These are phyloP conservation scores for Stenocarpella maydis DNA, from an alignment of 2,329 filamentous ascomycete genomes.

Conservation along the genomic window DNA sequence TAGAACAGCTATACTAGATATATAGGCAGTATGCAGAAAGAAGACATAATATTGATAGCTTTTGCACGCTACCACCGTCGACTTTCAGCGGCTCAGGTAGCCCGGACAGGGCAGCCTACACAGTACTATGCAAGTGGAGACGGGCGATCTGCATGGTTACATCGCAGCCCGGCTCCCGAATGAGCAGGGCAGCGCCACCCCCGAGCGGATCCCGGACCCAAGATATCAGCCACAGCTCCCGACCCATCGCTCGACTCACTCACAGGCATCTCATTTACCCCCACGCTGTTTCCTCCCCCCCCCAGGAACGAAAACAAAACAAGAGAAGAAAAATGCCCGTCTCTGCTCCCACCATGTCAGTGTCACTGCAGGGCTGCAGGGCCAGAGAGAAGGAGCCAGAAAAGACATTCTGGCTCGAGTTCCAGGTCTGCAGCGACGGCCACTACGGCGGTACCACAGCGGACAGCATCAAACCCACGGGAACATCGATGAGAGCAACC, in stretches of 20 bases:
- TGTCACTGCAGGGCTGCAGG: conserved; percentile 21
- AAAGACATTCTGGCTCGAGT: conserved; percentile 53
- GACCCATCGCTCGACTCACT: background rate
- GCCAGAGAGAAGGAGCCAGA: conserved; percentile 19
- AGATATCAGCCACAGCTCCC: conserved; percentile 22
- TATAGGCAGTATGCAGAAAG: background rate
- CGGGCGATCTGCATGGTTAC: conserved; percentile 2
- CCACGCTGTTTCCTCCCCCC: background rate
- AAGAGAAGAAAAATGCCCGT: too few relatives aligned
- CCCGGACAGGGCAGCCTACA: background rate
- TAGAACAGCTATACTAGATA: too few relatives aligned
- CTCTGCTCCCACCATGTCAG: background rate
- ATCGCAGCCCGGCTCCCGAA: conserved; percentile 12
- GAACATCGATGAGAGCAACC: conserved; percentile 60
- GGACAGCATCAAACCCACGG: conserved; percentile 48
- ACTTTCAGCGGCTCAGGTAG: background rate
- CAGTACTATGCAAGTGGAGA: background rate
- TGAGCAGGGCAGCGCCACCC: background rate
- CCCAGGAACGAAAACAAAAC: too few relatives aligned
- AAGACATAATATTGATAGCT: background rate
- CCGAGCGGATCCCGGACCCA: conserved; percentile 8
- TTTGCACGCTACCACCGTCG: background rate
- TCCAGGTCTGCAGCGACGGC: conserved; percentile 50
- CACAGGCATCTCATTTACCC: background rate
- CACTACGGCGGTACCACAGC: too few relatives aligned